These are phyloP conservation scores for Fonsecaea nubica DNA, from an alignment of 2,329 filamentous ascomycete species.

Conservation along the genomic window DNA sequence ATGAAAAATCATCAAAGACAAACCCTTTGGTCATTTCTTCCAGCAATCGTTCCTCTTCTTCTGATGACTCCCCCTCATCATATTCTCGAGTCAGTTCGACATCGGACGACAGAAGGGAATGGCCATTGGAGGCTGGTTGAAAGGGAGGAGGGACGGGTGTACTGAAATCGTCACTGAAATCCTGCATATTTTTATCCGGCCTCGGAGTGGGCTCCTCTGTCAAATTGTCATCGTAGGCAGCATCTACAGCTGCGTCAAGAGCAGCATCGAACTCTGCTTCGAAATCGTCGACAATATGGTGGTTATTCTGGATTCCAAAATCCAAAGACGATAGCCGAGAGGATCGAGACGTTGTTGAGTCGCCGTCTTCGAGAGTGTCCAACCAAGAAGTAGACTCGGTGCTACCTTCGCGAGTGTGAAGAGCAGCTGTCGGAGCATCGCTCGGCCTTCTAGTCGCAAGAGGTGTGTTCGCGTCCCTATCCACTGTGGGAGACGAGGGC, in stretches of 20 bases:
- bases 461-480: conserved; percentile 32
- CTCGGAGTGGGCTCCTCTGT: conserved; percentile 51
- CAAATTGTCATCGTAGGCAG: conserved; percentile 76
- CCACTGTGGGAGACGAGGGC: conserved; percentile 55
- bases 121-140: conserved; percentile 4
- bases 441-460: conserved; percentile 21
- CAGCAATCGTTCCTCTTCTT: conserved; percentile 76
- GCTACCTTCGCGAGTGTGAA: conserved; percentile 52
- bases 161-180: conserved; percentile 23
- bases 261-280: conserved; percentile 91
- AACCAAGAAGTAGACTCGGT: conserved; percentile 88
- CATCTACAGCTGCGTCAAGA: conserved; percentile 92
- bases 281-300: conserved; percentile 36
- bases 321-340: conserved; percentile 55
- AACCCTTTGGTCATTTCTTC: conserved; percentile 90
- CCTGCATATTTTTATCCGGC: conserved; percentile 71
- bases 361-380: conserved; percentile 89
- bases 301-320: conserved; percentile 25
- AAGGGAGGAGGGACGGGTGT: conserved; percentile 12
- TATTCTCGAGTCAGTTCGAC: conserved; percentile 54
- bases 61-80: conserved; percentile 68
- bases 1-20: conserved; percentile 80
- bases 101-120: conserved; percentile 15
- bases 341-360: conserved; percentile 74
- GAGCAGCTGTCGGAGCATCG: conserved; percentile 41